phyloP scores from a whole-genome alignment of 768 basidiomycete genomes.

The Psilocybe azurescens region DNA sequence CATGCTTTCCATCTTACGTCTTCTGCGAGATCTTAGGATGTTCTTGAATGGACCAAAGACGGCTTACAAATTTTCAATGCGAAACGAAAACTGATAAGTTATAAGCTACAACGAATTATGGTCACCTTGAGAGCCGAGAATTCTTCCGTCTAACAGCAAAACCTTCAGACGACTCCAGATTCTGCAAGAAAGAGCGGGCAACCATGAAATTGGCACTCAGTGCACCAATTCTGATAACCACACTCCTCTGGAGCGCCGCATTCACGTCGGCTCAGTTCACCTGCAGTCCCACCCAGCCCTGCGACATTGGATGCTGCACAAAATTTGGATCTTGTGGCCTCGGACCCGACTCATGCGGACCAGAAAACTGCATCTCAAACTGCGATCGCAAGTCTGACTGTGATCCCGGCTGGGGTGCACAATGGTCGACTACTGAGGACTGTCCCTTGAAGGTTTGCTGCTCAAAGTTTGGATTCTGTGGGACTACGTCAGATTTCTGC shows the following conservation, averaged over 20 bases:
- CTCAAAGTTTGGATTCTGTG: constrained; percentile 1
- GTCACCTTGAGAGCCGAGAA: background rate
- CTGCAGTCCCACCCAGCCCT: background rate
- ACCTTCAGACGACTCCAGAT: background rate
- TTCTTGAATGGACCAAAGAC: background rate
- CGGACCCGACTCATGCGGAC: background rate
- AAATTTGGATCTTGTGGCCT: constrained; percentile 1
- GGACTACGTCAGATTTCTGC: constrained; percentile 3
- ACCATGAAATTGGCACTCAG: background rate
- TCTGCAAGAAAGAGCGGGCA: background rate
- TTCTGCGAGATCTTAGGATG: background rate
- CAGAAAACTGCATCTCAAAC: constrained; percentile 1
- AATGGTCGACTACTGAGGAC: background rate
- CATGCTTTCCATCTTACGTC: background rate
- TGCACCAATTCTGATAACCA: background rate
- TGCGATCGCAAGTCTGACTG: constrained; percentile 6
- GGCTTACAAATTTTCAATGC: background rate
- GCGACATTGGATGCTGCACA: constrained; percentile 1
- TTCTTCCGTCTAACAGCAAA: background rate
- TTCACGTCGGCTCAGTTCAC: background rate
- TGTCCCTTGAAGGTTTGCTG: constrained; percentile 3
- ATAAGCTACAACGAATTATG: background rate
- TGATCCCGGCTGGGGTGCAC: constrained; percentile 1
- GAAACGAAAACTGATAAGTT: background rate
- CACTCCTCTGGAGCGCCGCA: background rate